Evolutionary conservation across 495 filamentous ascomycete genomes (phyloP), one percentile per base, ranked within the genome.

Genomic region (Penicillium coprophilum): DNA sequence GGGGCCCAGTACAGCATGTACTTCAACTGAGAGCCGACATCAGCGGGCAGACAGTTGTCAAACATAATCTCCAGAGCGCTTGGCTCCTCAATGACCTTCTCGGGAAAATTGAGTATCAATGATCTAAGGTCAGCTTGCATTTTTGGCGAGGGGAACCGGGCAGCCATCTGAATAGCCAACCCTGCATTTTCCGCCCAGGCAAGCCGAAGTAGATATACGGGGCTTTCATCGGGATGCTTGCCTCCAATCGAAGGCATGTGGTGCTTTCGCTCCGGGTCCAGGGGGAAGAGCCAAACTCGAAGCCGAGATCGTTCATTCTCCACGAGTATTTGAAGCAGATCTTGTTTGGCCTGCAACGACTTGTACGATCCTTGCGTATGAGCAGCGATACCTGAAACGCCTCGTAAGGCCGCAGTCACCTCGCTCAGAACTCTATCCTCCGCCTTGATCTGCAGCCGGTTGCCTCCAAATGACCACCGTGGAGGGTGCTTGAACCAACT

Each of bases 1-100:
- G 95, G 85, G 20, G 89, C 87, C 95, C 95, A 99, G 71, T 88
- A 99, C 7, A 97, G 78, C 17, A 99, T 73, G 70, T 94, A 97
- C 86, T 93, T 96, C 30, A 97, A 79, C 68, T 97, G 94, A 57
- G 84, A 86, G 43, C 82, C 83, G 52, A 97, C 83, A 71, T 96
- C 92, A 39, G 73, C 69, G 5, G 92, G 91, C 45, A 99, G 71
- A 44, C 80, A 75, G 15, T 84, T 78, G 23, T 89, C 90, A 4
- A 97, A 82, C 59, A 99, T 76, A 21, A 97, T 77, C 46, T 92
- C 82, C 27, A 96, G 80, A 23, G 90, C 89, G 50, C 92, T 88
- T 6, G 93, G 83, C 46, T 94, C 88, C 23, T 78, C 74, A 19
- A 92, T 79, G 10, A 85, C 91, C 70, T 88, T 90, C 50, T 90